Base-by-base conservation (phyloP, 176 grass and related monocot species). In the Chloris gayana region DNA sequence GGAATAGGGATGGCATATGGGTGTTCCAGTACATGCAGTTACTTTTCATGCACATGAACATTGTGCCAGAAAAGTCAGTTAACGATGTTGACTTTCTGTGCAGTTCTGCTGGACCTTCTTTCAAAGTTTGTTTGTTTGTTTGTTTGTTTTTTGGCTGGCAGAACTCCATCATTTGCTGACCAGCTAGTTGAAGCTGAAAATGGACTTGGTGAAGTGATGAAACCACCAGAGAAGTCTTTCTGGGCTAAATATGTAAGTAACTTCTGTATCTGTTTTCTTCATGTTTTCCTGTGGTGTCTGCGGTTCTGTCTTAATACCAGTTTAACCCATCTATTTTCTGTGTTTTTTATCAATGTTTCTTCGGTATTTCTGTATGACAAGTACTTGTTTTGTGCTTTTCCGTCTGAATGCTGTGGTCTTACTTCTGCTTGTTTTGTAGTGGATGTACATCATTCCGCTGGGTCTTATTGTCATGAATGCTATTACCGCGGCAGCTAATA, bases 231-330 rank as follows among this genome's bases (percentile, higher is more conserved):
- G 78, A 99, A 86, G 74, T 91, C 96, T 64, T 99, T 99, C 75
- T 99, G 96, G 96, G 90, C 88, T 86, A 99, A 99, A 99, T 99
- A 99, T 80, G 96, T 99, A 60, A 93, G 96, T 88, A 60, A 51
- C 62, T 70, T 51, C 64, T 50, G 49, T 64, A 76, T 71, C 27
- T 62, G 47, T 72, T 59, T 65, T 33, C 8, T 76, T 87, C 7
- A 22, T 34, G 35, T 32, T 86, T 5, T 68, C 30, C 9, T 24
- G 11, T 21, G 58, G 31, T 61, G 24, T 14, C 26, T 81, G 14
- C 7, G 14, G 18, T 6, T 53, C 50, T 53, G 17, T 39, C 21
- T 64, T 39, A 50, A 9, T 69, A 67, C 9, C 27, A 2, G 7
- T 57, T 57, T 10, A 57, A 9, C 22, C 21, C 22, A 21, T 21